phyloP scores from a whole-genome alignment of 495 filamentous ascomycete genomes.

The Penicillium maclennaniae region DNA sequence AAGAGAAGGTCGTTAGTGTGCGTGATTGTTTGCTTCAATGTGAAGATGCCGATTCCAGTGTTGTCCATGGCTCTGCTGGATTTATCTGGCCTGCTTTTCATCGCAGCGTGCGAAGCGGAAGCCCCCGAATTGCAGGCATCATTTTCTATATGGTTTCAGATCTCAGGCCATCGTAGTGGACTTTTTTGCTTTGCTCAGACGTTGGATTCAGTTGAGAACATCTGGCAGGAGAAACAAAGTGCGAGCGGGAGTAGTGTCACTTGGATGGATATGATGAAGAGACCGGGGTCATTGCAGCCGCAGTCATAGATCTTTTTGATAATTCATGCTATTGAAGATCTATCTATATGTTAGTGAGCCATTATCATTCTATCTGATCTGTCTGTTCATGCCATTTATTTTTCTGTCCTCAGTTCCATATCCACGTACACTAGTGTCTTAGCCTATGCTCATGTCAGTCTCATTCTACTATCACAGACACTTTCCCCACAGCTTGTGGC shows the following conservation, averaged over 20 bases:
- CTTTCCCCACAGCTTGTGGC: no score
- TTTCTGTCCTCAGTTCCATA: no score
- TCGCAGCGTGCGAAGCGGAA: conserved; percentile 28
- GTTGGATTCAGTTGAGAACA: conserved; percentile 9
- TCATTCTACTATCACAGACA: no score
- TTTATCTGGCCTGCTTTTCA: conserved; percentile 31
- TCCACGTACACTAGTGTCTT: no score
- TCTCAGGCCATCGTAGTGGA: conserved; percentile 15
- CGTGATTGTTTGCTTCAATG: conserved; percentile 19
- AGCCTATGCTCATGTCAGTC: no score
- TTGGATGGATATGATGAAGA: conserved; percentile 22
- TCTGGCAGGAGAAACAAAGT: conserved; percentile 17
- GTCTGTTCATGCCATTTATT: not conserved
- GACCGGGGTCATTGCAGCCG: conserved; percentile 1
- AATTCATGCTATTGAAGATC: not conserved
- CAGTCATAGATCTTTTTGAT: not conserved
- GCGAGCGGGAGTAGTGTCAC: conserved; percentile 12
- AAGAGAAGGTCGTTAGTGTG: conserved; percentile 19
- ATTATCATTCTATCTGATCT: not conserved
- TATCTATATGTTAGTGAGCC: not conserved
- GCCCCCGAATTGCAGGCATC: conserved; percentile 18
- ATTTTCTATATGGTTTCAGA: conserved; percentile 25
- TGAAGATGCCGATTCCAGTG: conserved; percentile 15
- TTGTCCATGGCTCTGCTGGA: conserved; percentile 18
- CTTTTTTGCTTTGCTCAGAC: conserved; percentile 16